These are phyloP conservation scores for Neurospora cerealis DNA, from an alignment of 495 filamentous ascomycete genomes.

Conservation along the genomic window DNA sequence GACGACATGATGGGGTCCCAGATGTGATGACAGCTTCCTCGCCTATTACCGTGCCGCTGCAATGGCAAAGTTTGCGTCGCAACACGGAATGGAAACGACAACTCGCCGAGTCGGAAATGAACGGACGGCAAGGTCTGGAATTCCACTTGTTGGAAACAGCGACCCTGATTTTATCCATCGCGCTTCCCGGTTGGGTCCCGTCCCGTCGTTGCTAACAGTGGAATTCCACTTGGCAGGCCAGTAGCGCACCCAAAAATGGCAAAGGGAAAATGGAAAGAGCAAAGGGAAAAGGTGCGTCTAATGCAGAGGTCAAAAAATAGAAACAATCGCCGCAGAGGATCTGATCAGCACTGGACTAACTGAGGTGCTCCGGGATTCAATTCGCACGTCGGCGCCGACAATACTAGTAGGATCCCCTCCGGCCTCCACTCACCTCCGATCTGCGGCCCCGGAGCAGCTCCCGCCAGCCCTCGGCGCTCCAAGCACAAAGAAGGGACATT, in stretches of 20 bases:
- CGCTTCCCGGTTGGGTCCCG: no score
- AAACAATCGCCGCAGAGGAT: background rate
- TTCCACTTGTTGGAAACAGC: no score
- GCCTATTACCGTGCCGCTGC: background rate
- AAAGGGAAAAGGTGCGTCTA: background rate
- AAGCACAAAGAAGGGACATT: no score
- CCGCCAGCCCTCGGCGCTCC: background rate
- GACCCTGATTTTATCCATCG: no score
- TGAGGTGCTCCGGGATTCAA: background rate
- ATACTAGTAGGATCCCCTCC: background rate
- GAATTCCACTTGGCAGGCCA: background rate
- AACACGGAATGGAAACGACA: background rate
- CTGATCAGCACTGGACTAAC: background rate
- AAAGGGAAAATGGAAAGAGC: background rate
- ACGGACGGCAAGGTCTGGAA: background rate
- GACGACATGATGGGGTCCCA: background rate
- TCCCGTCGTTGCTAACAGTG: no score
- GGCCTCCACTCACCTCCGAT: background rate
- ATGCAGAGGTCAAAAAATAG: background rate
- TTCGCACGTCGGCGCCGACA: background rate
- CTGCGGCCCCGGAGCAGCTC: background rate
- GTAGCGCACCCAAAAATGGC: background rate
- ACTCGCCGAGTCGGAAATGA: background rate
- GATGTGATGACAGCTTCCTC: background rate
- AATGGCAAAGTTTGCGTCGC: background rate